phyloP scores from a whole-genome alignment of 495 filamentous ascomycete genomes.

The Penicillium lagena region DNA sequence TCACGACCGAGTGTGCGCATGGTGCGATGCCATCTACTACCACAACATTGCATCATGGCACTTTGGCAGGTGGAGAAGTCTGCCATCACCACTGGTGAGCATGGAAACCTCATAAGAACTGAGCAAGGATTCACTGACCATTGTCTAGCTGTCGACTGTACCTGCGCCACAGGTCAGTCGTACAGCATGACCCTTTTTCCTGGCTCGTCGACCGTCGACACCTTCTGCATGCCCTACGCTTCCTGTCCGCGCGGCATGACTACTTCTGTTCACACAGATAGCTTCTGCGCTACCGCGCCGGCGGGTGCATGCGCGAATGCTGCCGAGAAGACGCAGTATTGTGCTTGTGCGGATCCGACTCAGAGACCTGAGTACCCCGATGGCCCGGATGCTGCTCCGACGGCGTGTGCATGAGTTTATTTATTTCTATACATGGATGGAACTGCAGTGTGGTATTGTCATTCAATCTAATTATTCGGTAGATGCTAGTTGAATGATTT shows the following conservation, averaged over 20 bases:
- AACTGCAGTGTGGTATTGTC: background rate
- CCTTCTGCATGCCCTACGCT: slow-evolving; percentile 20
- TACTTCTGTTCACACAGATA: slow-evolving; percentile 6
- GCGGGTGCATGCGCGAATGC: slow-evolving; percentile 3
- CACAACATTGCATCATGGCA: slow-evolving; percentile 14
- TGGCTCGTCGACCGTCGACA: slow-evolving; percentile 5
- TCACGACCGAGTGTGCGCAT: slow-evolving; percentile 21
- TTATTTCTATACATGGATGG: background rate
- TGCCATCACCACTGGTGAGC: slow-evolving; percentile 12
- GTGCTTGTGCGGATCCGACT: slow-evolving; percentile 7
- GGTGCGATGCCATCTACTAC: slow-evolving; percentile 16
- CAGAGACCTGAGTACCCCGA: slow-evolving; percentile 14
- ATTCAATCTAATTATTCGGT: too few relatives aligned
- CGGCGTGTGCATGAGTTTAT: slow-evolving; percentile 9
- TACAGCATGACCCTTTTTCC: slow-evolving; percentile 12
- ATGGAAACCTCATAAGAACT: background rate
- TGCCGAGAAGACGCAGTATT: slow-evolving; percentile 4
- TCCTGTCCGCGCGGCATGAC: slow-evolving; percentile 18
- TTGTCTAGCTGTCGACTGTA: slow-evolving; percentile 14
- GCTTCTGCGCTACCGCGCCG: slow-evolving; percentile 11
- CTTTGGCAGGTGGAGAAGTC: slow-evolving; percentile 11
- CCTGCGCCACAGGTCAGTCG: slow-evolving; percentile 17
- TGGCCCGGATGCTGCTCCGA: slow-evolving; percentile 9
- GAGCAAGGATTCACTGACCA: background rate
- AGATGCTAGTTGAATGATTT: too few relatives aligned